Evolutionary conservation across 2,329 filamentous ascomycete genomes (phyloP).

Genomic region (Hymenotorrendiella dingleyae): DNA sequence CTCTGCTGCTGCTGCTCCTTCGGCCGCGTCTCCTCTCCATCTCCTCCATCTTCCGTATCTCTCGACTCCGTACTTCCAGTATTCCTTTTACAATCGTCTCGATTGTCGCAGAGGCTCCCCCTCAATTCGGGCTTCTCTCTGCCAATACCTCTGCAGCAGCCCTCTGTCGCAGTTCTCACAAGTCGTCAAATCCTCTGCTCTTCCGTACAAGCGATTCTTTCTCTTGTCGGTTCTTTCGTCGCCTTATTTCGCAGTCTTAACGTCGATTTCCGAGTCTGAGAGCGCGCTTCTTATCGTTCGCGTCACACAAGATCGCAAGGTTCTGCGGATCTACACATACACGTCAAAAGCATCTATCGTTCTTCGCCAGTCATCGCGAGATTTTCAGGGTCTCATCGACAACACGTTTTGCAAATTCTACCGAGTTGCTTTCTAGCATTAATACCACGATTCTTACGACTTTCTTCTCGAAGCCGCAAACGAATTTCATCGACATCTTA

Average conservation of each 20-base stretch:
- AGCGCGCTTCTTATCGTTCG: conserved; percentile 27
- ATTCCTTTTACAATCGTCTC: too few relatives aligned
- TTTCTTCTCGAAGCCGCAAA: conserved; percentile 14
- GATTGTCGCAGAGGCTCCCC: conserved; percentile 18
- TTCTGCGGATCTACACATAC: conserved; percentile 20
- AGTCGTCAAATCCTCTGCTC: conserved; percentile 17
- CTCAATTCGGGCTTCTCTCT: conserved; percentile 14
- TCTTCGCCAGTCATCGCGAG: conserved; percentile 18
- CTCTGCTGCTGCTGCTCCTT: background rate
- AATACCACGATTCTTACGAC: conserved; percentile 21
- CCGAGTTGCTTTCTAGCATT: conserved; percentile 13
- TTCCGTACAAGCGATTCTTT: conserved; percentile 22
- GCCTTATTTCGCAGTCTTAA: conserved; percentile 25
- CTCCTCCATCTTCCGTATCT: background rate
- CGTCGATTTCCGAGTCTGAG: conserved; percentile 23
- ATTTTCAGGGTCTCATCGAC: conserved; percentile 17
- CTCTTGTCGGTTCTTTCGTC: conserved; percentile 25
- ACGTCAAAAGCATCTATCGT: conserved; percentile 17
- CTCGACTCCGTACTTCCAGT: too few relatives aligned
- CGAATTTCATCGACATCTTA: conserved; percentile 27
- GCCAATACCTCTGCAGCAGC: conserved; percentile 11
- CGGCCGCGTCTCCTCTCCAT: background rate
- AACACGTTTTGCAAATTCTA: conserved; percentile 16
- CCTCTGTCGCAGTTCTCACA: conserved; percentile 22
- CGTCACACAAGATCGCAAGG: conserved; percentile 24